A percentile compares a stretch with the other conserved stretches of the same genome.
Conservation (phyloP, 2,329 filamentous ascomycete genomes). For the Metarhizium brunneum region DNA sequence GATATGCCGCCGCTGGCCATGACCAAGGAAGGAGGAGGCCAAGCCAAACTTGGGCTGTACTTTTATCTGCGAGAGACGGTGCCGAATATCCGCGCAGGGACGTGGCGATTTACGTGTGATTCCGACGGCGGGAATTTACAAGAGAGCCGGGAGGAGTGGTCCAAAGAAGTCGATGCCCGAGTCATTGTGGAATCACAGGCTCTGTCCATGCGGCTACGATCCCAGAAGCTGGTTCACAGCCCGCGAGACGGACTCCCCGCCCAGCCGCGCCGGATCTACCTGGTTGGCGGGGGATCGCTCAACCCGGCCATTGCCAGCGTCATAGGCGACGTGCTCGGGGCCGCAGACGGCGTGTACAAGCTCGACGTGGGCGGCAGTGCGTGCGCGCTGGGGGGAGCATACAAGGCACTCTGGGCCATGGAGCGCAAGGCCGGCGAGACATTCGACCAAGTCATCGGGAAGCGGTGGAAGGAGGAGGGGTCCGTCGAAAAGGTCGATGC, state of each 20-base stretch:
- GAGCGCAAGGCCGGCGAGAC: constrained; percentile 60
- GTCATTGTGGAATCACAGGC: constrained; percentile 92
- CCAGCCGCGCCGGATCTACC: constrained; percentile 82
- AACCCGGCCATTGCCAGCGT: constrained; percentile 84
- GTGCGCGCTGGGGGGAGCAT: constrained; percentile 86
- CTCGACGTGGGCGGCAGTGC: constrained; percentile 93
- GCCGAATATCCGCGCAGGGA: constrained; percentile 77
- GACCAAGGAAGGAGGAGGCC: constrained; percentile 36
- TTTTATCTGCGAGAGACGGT: constrained; percentile 95
- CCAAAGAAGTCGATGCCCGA: constrained; percentile 65
- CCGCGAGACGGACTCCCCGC: constrained; percentile 53
- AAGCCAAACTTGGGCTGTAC: constrained; percentile 84
- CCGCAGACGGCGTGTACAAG: constrained; percentile 81
- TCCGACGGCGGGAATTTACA: constrained; percentile 44
- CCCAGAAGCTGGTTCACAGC: constrained; percentile 60
- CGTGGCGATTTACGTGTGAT: constrained; percentile 68
- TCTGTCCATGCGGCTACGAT: constrained; percentile 80
- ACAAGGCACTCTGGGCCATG: constrained; percentile 91
- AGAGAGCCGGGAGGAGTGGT: constrained; percentile 23
- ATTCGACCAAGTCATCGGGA: constrained; percentile 81
- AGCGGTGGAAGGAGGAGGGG: constrained; percentile 75
- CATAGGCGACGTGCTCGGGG: constrained; percentile 80
- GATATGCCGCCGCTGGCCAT: constrained; percentile 61
- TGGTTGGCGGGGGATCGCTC: constrained; percentile 84
- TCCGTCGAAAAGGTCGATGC: constrained; percentile 76